phyloP scores from a whole-genome alignment of 2,329 filamentous ascomycete genomes.

The Rutstroemia sp. region DNA sequence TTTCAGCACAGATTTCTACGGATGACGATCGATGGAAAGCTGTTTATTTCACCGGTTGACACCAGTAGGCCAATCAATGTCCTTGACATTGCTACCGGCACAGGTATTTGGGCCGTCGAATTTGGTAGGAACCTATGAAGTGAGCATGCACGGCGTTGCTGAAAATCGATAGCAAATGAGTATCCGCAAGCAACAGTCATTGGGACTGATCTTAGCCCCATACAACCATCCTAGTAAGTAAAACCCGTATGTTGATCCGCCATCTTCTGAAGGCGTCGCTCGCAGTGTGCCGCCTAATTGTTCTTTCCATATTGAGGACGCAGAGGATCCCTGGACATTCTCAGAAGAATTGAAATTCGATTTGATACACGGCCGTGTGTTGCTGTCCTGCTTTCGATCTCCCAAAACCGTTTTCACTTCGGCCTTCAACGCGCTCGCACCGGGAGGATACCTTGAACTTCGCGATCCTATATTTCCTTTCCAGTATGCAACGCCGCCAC shows the following conservation, averaged over 20 bases:
- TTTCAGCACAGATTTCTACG: slow-evolving; percentile 3
- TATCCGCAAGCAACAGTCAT: slow-evolving; percentile 19
- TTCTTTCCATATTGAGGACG: slow-evolving; percentile 29
- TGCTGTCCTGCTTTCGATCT: slow-evolving; percentile 1
- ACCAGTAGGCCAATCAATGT: not conserved
- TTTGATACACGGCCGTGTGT: not conserved
- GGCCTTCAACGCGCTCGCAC: not conserved
- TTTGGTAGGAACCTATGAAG: slow-evolving; percentile 6
- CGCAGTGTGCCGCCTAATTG: slow-evolving; percentile 22
- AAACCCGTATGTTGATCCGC: too few species aligned
- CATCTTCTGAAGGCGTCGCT: too few species aligned
- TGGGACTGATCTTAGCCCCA: slow-evolving; percentile 22
- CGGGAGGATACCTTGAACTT: slow-evolving; percentile 6
- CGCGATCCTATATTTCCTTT: slow-evolving; percentile 5
- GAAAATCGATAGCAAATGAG: slow-evolving; percentile 22
- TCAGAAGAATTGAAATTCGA: slow-evolving; percentile 4
- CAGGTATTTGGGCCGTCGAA: slow-evolving; percentile 5
- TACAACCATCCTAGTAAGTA: slow-evolving; percentile 20
- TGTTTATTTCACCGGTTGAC: slow-evolving; percentile 1
- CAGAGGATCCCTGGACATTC: slow-evolving; percentile 26
- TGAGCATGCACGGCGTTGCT: not conserved
- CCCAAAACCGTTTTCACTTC: not conserved
- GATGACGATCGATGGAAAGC: slow-evolving; percentile 5
- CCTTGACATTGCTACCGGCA: slow-evolving; percentile 4
- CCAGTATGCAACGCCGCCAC: not conserved